These are phyloP conservation scores for Neurospora sp. DNA, from an alignment of 495 filamentous ascomycete genomes.

Conservation along the genomic window DNA sequence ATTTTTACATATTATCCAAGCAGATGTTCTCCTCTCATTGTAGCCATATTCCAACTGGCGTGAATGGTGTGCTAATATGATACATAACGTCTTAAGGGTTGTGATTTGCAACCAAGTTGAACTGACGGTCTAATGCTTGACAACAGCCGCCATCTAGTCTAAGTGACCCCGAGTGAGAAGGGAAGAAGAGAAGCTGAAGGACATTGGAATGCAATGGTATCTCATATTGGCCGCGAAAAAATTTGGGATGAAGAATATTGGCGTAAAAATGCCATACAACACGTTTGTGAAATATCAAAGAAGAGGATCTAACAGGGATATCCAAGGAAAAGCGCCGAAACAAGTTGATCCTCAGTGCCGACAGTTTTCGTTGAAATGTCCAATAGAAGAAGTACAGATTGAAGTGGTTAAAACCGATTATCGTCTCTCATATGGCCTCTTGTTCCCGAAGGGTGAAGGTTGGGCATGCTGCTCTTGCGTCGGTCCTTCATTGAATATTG, in stretches of 20 bases:
- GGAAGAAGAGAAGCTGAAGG: neutral
- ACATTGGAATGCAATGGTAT: neutral
- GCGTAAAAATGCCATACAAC: neutral
- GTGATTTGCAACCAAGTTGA: neutral
- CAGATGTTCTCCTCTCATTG: neutral
- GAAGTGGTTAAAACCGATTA: constrained; percentile 16
- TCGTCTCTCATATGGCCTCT: constrained; percentile 39
- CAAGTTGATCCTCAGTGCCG: neutral
- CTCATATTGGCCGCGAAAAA: neutral
- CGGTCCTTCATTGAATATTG: constrained; percentile 16
- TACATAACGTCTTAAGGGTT: neutral
- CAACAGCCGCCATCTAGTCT: neutral
- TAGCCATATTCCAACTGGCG: neutral
- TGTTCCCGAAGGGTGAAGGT: constrained; percentile 13
- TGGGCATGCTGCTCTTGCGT: constrained; percentile 36
- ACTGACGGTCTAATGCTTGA: neutral
- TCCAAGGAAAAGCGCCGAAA: neutral
- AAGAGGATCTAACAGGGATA: neutral
- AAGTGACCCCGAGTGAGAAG: neutral
- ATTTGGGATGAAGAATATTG: neutral
- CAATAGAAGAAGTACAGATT: neutral
- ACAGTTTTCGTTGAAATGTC: neutral
- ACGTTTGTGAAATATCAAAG: neutral
- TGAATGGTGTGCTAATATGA: neutral
- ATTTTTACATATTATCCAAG: neutral